Conservation (phyloP, 2,329 filamentous ascomycete species). For the Penicillium sp. region DNA sequence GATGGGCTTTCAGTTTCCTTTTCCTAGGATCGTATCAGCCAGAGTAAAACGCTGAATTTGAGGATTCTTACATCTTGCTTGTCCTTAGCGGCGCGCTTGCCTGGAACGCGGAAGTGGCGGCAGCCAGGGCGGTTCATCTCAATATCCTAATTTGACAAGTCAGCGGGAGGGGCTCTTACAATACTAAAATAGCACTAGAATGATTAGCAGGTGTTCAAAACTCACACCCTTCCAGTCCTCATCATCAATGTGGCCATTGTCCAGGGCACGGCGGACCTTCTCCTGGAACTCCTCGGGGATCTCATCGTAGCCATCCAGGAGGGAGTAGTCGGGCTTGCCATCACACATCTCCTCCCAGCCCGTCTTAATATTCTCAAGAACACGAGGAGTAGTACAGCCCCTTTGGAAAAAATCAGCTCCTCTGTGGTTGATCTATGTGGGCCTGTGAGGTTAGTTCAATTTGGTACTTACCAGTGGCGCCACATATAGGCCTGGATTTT, state of each 20-base stretch:
- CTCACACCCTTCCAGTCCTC: slow-evolving; percentile 88
- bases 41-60: no score
- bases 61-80: slow-evolving; percentile 22
- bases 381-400: slow-evolving; percentile 82
- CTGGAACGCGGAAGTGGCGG: slow-evolving; percentile 58
- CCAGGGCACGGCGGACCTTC: slow-evolving; percentile 71
- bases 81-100: slow-evolving; percentile 34
- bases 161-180: slow-evolving; percentile 7
- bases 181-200: neutral
- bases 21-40: neutral
- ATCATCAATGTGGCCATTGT: slow-evolving; percentile 76
- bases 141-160: slow-evolving; percentile 57
- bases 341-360: slow-evolving; percentile 44
- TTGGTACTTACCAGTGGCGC: slow-evolving; percentile 74
- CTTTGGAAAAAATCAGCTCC: slow-evolving; percentile 46
- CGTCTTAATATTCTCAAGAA: slow-evolving; percentile 64
- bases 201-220: neutral
- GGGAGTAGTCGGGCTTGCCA: slow-evolving; percentile 59
- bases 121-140: slow-evolving; percentile 70
- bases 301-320: slow-evolving; percentile 80
- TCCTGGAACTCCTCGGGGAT: slow-evolving; percentile 66
- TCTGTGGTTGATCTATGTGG: neutral
- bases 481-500: slow-evolving; percentile 68
- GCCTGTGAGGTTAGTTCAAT: neutral
- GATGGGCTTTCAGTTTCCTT: slow-evolving; percentile 9